Evolutionary conservation across 2,329 filamentous ascomycete genomes (phyloP).

Genomic region (Pseudodiploospora longispora): DNA sequence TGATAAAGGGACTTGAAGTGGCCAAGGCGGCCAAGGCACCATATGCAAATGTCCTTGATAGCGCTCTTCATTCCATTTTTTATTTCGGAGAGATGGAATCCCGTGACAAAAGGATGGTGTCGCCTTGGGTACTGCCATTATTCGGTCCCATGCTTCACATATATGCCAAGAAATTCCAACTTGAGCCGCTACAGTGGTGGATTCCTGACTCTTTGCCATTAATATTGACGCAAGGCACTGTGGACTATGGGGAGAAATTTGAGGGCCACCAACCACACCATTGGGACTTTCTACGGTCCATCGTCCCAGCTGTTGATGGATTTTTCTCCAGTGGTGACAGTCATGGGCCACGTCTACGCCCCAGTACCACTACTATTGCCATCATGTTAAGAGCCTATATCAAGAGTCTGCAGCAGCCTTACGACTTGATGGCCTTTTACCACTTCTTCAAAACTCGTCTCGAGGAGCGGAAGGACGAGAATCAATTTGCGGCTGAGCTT

Average conservation of each 20-base stretch:
- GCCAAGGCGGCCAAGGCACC: conserved; percentile 42
- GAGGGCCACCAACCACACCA: conserved; percentile 11
- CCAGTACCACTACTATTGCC: conserved; percentile 30
- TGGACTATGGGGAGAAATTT: conserved; percentile 16
- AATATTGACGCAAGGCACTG: conserved; percentile 15
- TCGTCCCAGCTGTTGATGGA: conserved; percentile 24
- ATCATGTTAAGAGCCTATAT: conserved; percentile 43
- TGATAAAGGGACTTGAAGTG: conserved; percentile 32
- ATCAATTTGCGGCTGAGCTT: conserved; percentile 28
- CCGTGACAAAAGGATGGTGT: conserved; percentile 16
- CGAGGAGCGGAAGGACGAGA: conserved; percentile 20
- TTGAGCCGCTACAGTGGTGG: conserved; percentile 35
- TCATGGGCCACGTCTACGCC: conserved; percentile 20
- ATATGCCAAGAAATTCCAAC: conserved; percentile 40
- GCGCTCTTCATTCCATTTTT: conserved; percentile 41
- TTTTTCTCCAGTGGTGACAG: conserved; percentile 18
- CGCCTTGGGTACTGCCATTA: conserved; percentile 28
- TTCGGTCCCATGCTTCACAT: conserved; percentile 40
- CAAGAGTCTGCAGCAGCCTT: conserved; percentile 29
- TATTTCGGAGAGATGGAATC: conserved; percentile 34
- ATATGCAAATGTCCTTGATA: conserved; percentile 25
- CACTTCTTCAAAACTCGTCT: conserved; percentile 37
- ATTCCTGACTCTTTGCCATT: conserved; percentile 28
- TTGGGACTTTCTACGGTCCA: conserved; percentile 23
- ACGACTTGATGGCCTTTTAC: conserved; percentile 38